Evolutionary conservation across 2,329 filamentous ascomycete species (phyloP).

Genomic region (Curvularia spicifera): DNA sequence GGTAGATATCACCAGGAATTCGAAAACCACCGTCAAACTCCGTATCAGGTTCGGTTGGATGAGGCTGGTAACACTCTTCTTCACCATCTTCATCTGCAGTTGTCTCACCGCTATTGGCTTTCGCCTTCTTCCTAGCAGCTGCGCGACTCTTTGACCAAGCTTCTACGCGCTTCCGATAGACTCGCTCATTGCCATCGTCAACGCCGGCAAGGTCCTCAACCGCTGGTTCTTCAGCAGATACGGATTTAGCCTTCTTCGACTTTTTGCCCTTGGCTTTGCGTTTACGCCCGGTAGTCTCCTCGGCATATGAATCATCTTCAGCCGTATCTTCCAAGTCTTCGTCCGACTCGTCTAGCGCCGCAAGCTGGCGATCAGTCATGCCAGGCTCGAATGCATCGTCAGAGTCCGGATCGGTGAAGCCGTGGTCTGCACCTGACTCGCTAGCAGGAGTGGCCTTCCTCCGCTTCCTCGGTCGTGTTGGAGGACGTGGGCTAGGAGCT

Average conservation of each 20-base stretch:
- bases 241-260: constrained; percentile 30
- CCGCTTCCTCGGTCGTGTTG: constrained; percentile 50
- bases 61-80: constrained; percentile 83
- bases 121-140: constrained; percentile 61
- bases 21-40: constrained; percentile 76
- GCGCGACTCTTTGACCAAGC: constrained; percentile 74
- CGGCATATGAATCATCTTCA: constrained; percentile 49
- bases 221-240: constrained; percentile 34
- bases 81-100: constrained; percentile 47
- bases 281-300: constrained; percentile 50
- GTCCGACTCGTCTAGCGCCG: constrained; percentile 49
- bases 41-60: constrained; percentile 80
- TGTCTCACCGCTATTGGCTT: constrained; percentile 42
- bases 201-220: constrained; percentile 67
- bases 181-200: constrained; percentile 86
- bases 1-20: constrained; percentile 90
- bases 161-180: constrained; percentile 77
- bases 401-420: constrained; percentile 42
- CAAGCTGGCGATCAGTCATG: constrained; percentile 49
- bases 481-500: constrained; percentile 38
- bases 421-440: constrained; percentile 27
- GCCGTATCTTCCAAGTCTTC: constrained; percentile 43
- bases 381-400: constrained; percentile 53
- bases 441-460: constrained; percentile 35
- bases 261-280: constrained; percentile 46